phyloP scores from a whole-genome alignment of 345 rosid species.

The sweet orange (Citrus sinensis) region DNA sequence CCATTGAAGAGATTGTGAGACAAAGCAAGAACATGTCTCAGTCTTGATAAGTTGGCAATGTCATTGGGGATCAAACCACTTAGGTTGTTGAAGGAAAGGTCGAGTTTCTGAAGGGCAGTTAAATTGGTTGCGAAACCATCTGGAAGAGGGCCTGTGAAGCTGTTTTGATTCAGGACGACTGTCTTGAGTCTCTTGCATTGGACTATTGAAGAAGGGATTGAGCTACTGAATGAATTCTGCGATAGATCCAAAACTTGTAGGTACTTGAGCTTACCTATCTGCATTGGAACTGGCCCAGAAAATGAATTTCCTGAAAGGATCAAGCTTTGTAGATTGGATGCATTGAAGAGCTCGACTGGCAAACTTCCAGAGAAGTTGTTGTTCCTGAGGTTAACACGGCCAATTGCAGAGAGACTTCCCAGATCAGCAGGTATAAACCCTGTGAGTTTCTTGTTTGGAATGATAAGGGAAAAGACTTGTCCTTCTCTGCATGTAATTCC shows the following conservation, averaged over 20 bases:
- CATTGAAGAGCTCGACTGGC: constrained; percentile 51
- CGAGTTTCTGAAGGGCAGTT: constrained; percentile 41
- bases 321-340: constrained; percentile 59
- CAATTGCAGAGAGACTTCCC: constrained; percentile 55
- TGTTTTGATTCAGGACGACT: constrained; percentile 56
- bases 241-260: constrained; percentile 63
- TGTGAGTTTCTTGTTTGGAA: constrained; percentile 48
- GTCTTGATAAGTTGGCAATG: constrained; percentile 50
- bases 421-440: constrained; percentile 61
- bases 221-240: constrained; percentile 47
- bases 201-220: constrained; percentile 43
- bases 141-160: constrained; percentile 59
- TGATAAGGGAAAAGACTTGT: constrained; percentile 46
- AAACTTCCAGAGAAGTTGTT: constrained; percentile 61
- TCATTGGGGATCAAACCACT: constrained; percentile 55
- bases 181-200: constrained; percentile 51
- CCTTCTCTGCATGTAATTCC: constrained; percentile 56
- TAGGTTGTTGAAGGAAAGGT: constrained; percentile 62
- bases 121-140: constrained; percentile 36
- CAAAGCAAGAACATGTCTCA: constrained; percentile 64
- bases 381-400: constrained; percentile 55
- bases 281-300: constrained; percentile 62
- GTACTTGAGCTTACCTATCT: constrained; percentile 49
- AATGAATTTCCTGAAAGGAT: constrained; percentile 69
- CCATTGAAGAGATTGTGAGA: constrained; percentile 75